Evolutionary conservation across 805 yeast species (phyloP).

Genomic region (Kuraishia piskuri): DNA sequence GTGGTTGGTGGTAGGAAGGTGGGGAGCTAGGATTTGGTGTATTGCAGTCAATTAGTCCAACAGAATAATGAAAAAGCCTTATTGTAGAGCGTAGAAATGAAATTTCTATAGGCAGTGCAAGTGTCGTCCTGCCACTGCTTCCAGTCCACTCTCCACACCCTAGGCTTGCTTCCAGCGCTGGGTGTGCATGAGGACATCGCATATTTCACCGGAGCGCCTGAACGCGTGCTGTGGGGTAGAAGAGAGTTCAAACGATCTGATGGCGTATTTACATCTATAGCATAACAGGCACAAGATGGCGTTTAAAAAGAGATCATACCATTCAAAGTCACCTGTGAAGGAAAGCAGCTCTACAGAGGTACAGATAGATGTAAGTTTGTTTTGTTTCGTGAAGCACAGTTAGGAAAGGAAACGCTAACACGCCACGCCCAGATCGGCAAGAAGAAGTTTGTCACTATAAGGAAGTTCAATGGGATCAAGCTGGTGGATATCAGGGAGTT

Average conservation of each 20-base stretch:
- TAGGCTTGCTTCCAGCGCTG: neutral
- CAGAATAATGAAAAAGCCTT: no score
- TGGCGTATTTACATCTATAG: no score
- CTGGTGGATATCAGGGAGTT: constrained; percentile 82
- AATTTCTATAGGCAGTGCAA: no score
- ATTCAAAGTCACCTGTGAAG: neutral
- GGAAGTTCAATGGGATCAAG: constrained; percentile 56
- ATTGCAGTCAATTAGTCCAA: no score
- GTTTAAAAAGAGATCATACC: neutral
- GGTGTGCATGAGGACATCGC: neutral
- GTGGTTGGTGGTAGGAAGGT: no score
- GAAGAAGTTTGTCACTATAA: constrained; percentile 65
- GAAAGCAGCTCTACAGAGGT: neutral
- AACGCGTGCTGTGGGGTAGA: neutral
- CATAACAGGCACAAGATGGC: no score
- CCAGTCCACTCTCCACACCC: no score
- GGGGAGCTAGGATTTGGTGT: no score
- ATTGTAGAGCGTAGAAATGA: no score
- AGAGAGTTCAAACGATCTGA: no score
- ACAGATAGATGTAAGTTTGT: neutral
- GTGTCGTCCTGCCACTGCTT: no score
- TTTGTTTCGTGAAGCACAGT: no score
- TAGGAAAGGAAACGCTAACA: neutral
- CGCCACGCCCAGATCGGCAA: constrained; percentile 23
- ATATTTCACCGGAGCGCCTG: neutral